Evolutionary conservation across 441 rosid species (phyloP), one percentile per base, ranked within the genome.

Genomic region (Eutrema salsugineum): DNA sequence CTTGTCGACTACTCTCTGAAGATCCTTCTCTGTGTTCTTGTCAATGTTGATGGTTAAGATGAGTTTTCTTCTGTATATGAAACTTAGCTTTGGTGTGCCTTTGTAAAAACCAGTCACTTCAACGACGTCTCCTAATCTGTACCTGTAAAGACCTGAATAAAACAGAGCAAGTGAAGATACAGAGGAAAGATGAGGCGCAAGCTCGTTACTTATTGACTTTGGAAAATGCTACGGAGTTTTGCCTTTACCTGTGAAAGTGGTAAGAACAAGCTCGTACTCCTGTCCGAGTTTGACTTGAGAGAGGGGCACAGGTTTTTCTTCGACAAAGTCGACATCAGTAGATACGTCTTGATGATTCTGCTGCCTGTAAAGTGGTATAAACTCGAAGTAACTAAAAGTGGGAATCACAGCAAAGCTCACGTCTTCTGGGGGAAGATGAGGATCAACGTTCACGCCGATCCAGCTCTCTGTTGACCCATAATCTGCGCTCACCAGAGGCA

Each of bases 381-480:
- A 90, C 85, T 93, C 98, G 30, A 87, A 90, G 82, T 93, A 93
- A 38, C 92, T 83, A 75, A 87, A 93, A 20, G 97, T 85, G 3
- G 98, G 98, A 15, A 93, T 60, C 11, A 89, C 91, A 0, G 95
- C 90, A 67, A 88, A 93, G 74, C 88, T 84, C 48, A 87, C 98
- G 10, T 80, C 72, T 69, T 90, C 95, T 8, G 97, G 92, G 0
- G 88, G 85, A 70, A 79, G 77, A 62, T 48, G 69, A 16, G 97
- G 95, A 74, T 90, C 98, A 75, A 89, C 80, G 66, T 93, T 93
- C 51, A 83, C 97, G 30, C 97, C 98, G 3, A 93, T 93, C 98
- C 98, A 93, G 66, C 98, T 86, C 83, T 93, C 98, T 0, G 95
- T 88, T 6, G 98, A 85, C 5, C 98, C 98, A 44, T 93, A 93